Evolutionary conservation across 2,329 filamentous ascomycete genomes (phyloP).

Genomic region (Dactylella cylindrospora): DNA sequence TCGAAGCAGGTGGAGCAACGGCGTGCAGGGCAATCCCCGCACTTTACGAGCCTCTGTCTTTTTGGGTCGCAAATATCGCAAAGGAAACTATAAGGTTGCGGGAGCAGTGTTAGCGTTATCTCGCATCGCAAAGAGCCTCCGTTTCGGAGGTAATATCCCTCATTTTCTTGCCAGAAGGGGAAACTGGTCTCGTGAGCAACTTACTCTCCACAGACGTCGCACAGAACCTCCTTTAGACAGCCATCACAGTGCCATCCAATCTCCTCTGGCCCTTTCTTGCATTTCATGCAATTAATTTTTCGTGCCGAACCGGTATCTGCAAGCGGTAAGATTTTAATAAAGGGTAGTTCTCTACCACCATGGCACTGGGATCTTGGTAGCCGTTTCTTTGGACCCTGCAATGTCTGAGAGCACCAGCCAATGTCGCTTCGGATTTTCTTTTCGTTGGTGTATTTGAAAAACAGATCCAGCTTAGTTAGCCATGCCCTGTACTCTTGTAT

Average conservation of each 20-base stretch:
- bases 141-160: too few species aligned
- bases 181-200: too few species aligned
- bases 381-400: conserved; percentile 36
- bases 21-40: conserved; percentile 29
- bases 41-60: conserved; percentile 21
- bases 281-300: conserved; percentile 18
- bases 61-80: conserved; percentile 38
- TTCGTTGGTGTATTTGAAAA: conserved; percentile 29
- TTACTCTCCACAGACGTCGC: conserved; percentile 37
- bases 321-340: conserved; percentile 28
- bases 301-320: conserved; percentile 33
- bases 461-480: conserved; percentile 21
- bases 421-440: conserved; percentile 33
- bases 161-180: too few species aligned
- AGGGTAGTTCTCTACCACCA: conserved; percentile 25
- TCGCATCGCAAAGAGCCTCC: too few species aligned
- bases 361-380: conserved; percentile 26
- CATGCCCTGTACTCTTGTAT: conserved; percentile 21
- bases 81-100: conserved; percentile 15
- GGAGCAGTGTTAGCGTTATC: not conserved
- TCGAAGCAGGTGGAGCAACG: conserved; percentile 33
- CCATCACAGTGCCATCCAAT: conserved; percentile 39
- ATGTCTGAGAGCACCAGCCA: conserved; percentile 40
- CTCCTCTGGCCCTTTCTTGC: conserved; percentile 27
- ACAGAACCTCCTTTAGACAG: conserved; percentile 37